phyloP scores from a whole-genome alignment of 345 rosid species.

The Citropsis articulata region DNA sequence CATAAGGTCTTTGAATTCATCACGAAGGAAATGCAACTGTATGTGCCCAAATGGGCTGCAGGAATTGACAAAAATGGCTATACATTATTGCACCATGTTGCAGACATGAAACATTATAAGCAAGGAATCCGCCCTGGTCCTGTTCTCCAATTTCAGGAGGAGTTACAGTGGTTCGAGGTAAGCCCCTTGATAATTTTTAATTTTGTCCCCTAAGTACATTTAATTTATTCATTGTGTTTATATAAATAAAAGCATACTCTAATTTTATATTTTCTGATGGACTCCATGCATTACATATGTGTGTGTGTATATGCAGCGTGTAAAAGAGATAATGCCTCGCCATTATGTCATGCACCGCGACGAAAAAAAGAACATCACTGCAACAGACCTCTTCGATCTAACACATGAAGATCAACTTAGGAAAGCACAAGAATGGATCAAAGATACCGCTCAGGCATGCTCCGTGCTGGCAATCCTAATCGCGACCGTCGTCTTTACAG shows the following conservation, averaged over 20 bases:
- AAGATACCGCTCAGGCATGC: background rate
- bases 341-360: background rate
- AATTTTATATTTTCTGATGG: background rate
- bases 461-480: background rate
- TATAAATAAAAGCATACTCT: background rate
- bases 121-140: background rate
- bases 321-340: background rate
- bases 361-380: background rate
- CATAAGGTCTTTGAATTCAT: background rate
- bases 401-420: background rate
- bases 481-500: background rate
- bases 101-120: background rate
- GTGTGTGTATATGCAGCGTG: background rate
- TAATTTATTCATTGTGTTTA: background rate
- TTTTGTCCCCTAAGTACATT: no score
- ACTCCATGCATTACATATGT: background rate
- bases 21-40: background rate
- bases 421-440: background rate
- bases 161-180: background rate
- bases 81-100: background rate
- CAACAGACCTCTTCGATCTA: background rate
- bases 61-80: background rate
- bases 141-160: conserved; percentile 2
- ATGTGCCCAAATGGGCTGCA: background rate
- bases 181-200: background rate